Evolutionary conservation across 2,329 filamentous ascomycete genomes (phyloP).

Genomic region (Ophiostoma perfectum): DNA sequence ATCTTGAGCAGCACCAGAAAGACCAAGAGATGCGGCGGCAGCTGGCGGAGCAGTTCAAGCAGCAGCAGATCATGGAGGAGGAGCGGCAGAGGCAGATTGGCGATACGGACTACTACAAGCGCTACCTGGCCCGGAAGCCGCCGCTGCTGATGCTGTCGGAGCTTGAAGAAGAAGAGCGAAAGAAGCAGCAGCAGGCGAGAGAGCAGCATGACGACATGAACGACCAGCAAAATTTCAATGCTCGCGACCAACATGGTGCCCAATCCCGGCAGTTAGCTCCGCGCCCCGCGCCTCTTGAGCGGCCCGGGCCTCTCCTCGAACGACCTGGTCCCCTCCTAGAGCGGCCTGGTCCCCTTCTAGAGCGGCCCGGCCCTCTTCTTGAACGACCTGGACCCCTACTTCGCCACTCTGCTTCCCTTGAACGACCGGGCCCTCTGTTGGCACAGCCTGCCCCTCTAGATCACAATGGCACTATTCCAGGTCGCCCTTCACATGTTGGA

Average conservation of each 20-base stretch:
- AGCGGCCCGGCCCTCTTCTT: neutral
- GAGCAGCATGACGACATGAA: neutral
- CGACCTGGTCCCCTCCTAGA: neutral
- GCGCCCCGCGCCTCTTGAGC: neutral
- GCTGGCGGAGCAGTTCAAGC: neutral
- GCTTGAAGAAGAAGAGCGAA: neutral
- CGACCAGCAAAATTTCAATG: neutral
- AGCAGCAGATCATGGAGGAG: neutral
- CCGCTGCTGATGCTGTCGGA: constrained; percentile 1
- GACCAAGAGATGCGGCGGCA: neutral
- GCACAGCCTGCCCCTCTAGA: too few species aligned
- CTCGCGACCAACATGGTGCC: neutral
- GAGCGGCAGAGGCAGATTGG: constrained; percentile 1
- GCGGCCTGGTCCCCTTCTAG: neutral
- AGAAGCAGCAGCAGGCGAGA: neutral
- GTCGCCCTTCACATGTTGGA: neutral
- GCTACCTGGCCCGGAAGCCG: neutral
- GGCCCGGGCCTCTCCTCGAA: neutral
- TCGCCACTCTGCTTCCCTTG: too few species aligned
- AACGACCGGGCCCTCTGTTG: too few species aligned
- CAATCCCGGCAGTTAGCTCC: neutral
- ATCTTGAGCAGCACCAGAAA: too few species aligned
- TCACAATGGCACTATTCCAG: too few species aligned
- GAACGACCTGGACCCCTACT: neutral
- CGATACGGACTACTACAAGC: neutral